phyloP scores from a whole-genome alignment of 169 alveolate genomes.

The Perkinsus marinus region DNA sequence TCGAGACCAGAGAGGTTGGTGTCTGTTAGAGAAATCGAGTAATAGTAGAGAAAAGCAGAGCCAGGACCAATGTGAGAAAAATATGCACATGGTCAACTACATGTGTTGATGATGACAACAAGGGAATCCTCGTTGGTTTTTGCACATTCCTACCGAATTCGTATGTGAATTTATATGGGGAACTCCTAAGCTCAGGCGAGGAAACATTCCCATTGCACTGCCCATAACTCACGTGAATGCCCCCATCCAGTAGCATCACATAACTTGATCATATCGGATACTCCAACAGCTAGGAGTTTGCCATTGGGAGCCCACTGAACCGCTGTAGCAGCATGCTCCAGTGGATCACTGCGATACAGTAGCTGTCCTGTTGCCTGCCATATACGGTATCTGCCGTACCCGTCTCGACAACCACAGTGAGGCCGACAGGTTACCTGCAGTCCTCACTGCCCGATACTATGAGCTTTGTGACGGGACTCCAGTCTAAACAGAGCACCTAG shows the following conservation, averaged over 20 bases:
- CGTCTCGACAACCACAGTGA: not conserved
- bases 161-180: too few relatives aligned
- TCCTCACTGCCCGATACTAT: conserved; percentile 62
- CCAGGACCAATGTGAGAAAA: too few relatives aligned
- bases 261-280: conserved; percentile 59
- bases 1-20: not conserved
- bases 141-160: too few relatives aligned
- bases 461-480: conserved; percentile 8
- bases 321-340: conserved; percentile 59
- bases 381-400: conserved; percentile 36
- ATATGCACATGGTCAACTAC: too few relatives aligned
- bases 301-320: conserved; percentile 72
- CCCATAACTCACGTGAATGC: conserved; percentile 41
- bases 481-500: not conserved
- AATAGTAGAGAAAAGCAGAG: too few relatives aligned
- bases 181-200: too few relatives aligned
- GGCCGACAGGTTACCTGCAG: conserved; percentile 19
- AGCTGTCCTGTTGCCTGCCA: conserved; percentile 64
- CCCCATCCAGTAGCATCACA: conserved; percentile 75
- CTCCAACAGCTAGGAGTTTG: conserved; percentile 65
- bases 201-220: not conserved
- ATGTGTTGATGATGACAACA: too few relatives aligned
- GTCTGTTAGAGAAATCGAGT: too few relatives aligned
- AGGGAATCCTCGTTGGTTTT: too few relatives aligned
- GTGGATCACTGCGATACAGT: conserved; percentile 47